Conservation (phyloP, 805 yeast species). For the Metschnikowia chrysomelidarum region DNA sequence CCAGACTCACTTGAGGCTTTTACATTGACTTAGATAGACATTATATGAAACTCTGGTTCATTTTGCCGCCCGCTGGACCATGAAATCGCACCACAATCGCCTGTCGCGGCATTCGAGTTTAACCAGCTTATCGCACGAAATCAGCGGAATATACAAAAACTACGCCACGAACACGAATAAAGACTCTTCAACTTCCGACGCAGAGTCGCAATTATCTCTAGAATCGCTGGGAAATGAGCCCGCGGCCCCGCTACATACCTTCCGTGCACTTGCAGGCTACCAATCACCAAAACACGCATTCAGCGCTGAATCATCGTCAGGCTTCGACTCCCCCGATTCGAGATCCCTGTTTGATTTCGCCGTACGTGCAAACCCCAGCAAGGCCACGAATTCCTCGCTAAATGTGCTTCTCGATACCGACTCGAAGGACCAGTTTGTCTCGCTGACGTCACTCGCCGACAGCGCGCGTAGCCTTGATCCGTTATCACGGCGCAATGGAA, state of each 20-base stretch:
- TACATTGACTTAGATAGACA: too few species aligned
- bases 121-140: slow-evolving; percentile 16
- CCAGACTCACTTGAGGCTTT: too few species aligned
- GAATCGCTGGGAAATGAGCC: slow-evolving; percentile 12
- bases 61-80: too few species aligned
- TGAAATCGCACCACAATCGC: slow-evolving; percentile 4
- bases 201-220: slow-evolving; percentile 6
- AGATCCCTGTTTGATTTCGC: slow-evolving; percentile 32
- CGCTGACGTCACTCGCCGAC: slow-evolving; percentile 5
- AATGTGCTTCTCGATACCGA: slow-evolving; percentile 33
- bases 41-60: too few species aligned
- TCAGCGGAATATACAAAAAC: slow-evolving; percentile 15
- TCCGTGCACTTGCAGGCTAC: too few species aligned
- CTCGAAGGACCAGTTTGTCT: slow-evolving; percentile 20
- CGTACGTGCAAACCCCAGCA: slow-evolving; percentile 14
- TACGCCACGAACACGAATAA: slow-evolving; percentile 9
- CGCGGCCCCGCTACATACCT: slow-evolving; percentile 2
- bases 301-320: slow-evolving; percentile 17
- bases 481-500: slow-evolving; percentile 2
- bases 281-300: background rate
- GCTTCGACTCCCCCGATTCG: slow-evolving; percentile 32
- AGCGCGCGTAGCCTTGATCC: slow-evolving; percentile 5
- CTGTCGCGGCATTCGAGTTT: slow-evolving; percentile 13
- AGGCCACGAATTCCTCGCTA: slow-evolving; percentile 33
- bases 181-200: background rate